Conservation (phyloP, 1,284 basidiomycete genomes). For the Coriolopsis trogii region DNA sequence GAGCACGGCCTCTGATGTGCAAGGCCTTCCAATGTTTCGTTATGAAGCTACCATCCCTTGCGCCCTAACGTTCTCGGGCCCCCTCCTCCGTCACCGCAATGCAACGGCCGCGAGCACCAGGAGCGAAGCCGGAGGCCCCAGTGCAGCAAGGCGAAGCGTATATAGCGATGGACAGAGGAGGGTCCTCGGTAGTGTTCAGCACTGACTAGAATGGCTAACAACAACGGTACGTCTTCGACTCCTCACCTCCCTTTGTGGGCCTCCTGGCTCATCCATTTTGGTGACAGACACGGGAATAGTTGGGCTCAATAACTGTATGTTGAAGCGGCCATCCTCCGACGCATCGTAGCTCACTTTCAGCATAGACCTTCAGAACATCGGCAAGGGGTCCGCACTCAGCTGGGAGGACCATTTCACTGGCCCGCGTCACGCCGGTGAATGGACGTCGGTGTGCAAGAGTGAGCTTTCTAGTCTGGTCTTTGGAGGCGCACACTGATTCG, state of each 20-base stretch:
- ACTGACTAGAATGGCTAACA: conserved; percentile 18
- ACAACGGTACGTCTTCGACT: conserved; percentile 11
- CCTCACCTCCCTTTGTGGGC: neutral
- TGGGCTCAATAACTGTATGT: conserved; percentile 35
- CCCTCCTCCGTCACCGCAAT: conserved; percentile 15
- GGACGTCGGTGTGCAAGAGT: conserved; percentile 67
- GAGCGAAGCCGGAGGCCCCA: conserved; percentile 12
- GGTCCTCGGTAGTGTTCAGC: neutral
- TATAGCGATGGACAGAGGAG: conserved; percentile 24
- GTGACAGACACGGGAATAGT: conserved; percentile 29
- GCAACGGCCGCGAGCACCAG: conserved; percentile 9
- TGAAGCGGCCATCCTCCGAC: neutral
- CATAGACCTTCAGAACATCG: conserved; percentile 55
- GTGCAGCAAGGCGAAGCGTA: conserved; percentile 17
- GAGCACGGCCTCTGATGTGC: conserved; percentile 24
- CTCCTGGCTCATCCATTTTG: neutral
- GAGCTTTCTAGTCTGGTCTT: conserved; percentile 19
- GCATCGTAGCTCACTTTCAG: neutral
- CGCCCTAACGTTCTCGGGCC: conserved; percentile 15
- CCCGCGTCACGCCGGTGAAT: conserved; percentile 49
- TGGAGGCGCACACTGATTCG: neutral
- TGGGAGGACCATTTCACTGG: conserved; percentile 56
- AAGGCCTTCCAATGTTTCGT: conserved; percentile 14
- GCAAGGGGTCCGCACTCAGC: conserved; percentile 45
- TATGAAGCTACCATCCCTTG: conserved; percentile 16